These are phyloP conservation scores for Silene latifolia DNA, from an alignment of 148 eudicot species.

Conservation along the genomic window DNA sequence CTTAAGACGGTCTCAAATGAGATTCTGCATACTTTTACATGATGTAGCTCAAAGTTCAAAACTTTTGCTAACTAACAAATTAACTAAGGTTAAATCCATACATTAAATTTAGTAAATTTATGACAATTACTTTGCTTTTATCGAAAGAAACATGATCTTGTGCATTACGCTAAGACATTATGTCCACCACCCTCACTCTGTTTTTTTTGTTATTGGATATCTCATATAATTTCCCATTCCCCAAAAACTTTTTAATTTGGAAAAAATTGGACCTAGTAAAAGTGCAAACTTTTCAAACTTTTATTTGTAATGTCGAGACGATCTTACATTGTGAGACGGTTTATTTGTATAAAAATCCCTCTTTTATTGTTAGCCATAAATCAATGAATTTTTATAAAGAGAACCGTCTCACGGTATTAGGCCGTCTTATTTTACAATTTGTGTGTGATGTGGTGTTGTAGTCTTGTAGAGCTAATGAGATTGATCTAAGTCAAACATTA, in stretches of 20 bases:
- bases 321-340: too few species aligned
- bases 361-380: too few species aligned
- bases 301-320: too few species aligned
- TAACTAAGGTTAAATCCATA: neutral
- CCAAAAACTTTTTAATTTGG: neutral
- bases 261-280: neutral
- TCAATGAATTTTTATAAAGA: too few species aligned
- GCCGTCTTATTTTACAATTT: too few species aligned
- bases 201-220: constrained; percentile 28
- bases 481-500: too few species aligned
- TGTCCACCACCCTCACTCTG: constrained; percentile 33
- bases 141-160: constrained; percentile 50
- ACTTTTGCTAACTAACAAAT: neutral
- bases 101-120: neutral
- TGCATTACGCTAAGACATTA: constrained; percentile 36
- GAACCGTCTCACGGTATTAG: too few species aligned
- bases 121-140: constrained; percentile 2
- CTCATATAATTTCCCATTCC: neutral
- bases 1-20: too few species aligned
- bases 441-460: neutral
- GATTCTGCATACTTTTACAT: neutral
- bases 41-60: constrained; percentile 15
- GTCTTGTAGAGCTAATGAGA: too few species aligned
- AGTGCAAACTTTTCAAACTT: neutral
- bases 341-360: too few species aligned